Conservation (phyloP, 225 moss, liverwort and hornwort genomes). For the Sphagnum tenellum region DNA sequence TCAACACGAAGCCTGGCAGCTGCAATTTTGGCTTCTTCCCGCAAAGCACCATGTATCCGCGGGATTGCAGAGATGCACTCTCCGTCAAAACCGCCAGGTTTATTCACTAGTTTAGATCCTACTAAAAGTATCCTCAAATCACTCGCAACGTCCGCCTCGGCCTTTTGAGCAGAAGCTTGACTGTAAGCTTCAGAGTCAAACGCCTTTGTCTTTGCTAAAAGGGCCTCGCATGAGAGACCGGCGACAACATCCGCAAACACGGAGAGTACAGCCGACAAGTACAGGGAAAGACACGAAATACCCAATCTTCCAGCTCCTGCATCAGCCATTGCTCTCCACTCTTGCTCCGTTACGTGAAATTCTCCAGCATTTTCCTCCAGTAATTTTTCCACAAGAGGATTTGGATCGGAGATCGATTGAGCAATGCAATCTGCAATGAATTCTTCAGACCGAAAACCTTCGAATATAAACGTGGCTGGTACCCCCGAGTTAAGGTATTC, state of each 20-base stretch:
- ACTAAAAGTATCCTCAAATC: conserved; percentile 29
- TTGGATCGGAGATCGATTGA: conserved; percentile 6
- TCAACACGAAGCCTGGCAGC: conserved; percentile 21
- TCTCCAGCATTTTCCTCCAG: conserved; percentile 8
- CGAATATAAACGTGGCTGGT: conserved; percentile 4
- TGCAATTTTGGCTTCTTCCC: conserved; percentile 18
- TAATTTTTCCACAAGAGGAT: conserved; percentile 3
- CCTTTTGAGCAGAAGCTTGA: conserved; percentile 18
- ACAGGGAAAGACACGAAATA: conserved; percentile 13
- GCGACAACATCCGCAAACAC: conserved; percentile 20
- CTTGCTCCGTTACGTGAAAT: conserved; percentile 20
- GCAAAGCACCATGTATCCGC: conserved; percentile 18
- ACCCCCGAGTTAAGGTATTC: conserved; percentile 27
- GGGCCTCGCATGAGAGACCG: conserved; percentile 37
- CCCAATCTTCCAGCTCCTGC: conserved; percentile 16
- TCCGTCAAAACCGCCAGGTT: conserved; percentile 19
- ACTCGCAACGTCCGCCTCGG: conserved; percentile 30
- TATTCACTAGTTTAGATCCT: conserved; percentile 29
- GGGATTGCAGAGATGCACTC: conserved; percentile 16
- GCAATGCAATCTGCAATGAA: conserved; percentile 3
- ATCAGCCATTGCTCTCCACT: conserved; percentile 16
- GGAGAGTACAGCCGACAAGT: conserved; percentile 10
- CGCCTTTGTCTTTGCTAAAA: conserved; percentile 21
- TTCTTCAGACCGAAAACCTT: conserved; percentile 1
- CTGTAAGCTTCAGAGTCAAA: conserved; percentile 21